Percentiles rank a stretch among this genome's conserved stretches.
These are phyloP conservation scores for Monosporascus cannonballus DNA, from an alignment of 2,329 filamentous ascomycete genomes.

Conservation along the genomic window DNA sequence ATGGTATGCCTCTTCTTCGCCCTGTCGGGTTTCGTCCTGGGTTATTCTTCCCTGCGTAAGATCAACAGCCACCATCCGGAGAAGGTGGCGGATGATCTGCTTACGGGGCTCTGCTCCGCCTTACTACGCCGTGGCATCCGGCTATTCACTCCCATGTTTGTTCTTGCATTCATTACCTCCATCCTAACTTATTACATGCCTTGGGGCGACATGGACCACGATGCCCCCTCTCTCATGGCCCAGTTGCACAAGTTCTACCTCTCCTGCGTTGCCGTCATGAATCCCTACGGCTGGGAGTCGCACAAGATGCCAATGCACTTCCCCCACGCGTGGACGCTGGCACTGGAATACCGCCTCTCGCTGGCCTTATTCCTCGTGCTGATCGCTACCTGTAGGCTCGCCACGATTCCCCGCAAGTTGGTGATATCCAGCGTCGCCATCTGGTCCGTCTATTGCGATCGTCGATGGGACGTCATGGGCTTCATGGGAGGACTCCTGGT, in stretches of 20 bases:
- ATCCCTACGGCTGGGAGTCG: constrained; percentile 1
- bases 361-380: constrained; percentile 1
- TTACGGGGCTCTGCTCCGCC: not conserved
- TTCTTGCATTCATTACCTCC: not conserved
- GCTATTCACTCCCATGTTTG: constrained; percentile 1
- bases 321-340: constrained; percentile 1
- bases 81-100: not conserved
- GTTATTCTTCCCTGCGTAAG: not conserved
- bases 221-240: not conserved
- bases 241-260: not conserved
- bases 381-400: not conserved
- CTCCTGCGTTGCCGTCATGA: not conserved
- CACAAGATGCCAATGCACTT: not conserved
- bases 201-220: not conserved
- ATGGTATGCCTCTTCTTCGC: constrained; percentile 3
- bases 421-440: not conserved
- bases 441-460: constrained; percentile 2
- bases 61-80: not conserved
- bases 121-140: constrained; percentile 2
- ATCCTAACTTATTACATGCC: not conserved
- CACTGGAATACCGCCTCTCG: constrained; percentile 2
- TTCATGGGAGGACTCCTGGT: constrained; percentile 1
- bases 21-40: constrained; percentile 3
- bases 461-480: constrained; percentile 2
- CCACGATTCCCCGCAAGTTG: not conserved